A percentile compares a stretch with the other conserved stretches of the same genome.
phyloP scores from a whole-genome alignment of 495 filamentous ascomycete species.

The Penicillium paradoxum region DNA sequence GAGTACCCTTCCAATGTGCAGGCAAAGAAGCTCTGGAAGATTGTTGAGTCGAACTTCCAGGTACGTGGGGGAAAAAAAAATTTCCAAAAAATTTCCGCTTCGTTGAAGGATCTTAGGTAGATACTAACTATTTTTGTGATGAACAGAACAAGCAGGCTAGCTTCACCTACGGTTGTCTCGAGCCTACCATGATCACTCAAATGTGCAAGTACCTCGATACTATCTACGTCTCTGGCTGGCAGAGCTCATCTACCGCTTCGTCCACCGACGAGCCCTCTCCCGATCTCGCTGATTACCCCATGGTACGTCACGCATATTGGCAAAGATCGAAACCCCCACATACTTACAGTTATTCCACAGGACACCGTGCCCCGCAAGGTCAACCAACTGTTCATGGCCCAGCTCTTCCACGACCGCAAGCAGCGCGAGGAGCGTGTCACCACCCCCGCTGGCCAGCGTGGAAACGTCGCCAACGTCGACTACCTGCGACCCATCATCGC shows the following conservation, averaged over 20 bases:
- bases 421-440: slow-evolving; percentile 91
- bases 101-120: no score
- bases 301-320: slow-evolving; percentile 51
- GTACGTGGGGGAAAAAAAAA: no score
- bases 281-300: slow-evolving; percentile 97
- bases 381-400: slow-evolving; percentile 91
- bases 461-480: slow-evolving; percentile 76
- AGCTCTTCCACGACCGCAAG: slow-evolving; percentile 99
- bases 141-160: slow-evolving; percentile 72
- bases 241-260: slow-evolving; percentile 94
- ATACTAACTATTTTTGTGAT: background rate
- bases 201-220: slow-evolving; percentile 99
- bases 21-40: slow-evolving; percentile 92
- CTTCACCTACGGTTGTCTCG: slow-evolving; percentile 94
- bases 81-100: no score
- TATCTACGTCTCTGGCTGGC: slow-evolving; percentile 98
- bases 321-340: background rate
- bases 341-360: slow-evolving; percentile 37
- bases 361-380: slow-evolving; percentile 99
- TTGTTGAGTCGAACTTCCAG: slow-evolving; percentile 78
- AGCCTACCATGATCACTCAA: slow-evolving; percentile 96
- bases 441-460: slow-evolving; percentile 66
- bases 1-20: slow-evolving; percentile 84
- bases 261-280: slow-evolving; percentile 92
- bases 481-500: slow-evolving; percentile 95